Evolutionary conservation across 345 rosid species (phyloP), one percentile per base, ranked within the genome.

Genomic region (Toxicodendron radicans): DNA sequence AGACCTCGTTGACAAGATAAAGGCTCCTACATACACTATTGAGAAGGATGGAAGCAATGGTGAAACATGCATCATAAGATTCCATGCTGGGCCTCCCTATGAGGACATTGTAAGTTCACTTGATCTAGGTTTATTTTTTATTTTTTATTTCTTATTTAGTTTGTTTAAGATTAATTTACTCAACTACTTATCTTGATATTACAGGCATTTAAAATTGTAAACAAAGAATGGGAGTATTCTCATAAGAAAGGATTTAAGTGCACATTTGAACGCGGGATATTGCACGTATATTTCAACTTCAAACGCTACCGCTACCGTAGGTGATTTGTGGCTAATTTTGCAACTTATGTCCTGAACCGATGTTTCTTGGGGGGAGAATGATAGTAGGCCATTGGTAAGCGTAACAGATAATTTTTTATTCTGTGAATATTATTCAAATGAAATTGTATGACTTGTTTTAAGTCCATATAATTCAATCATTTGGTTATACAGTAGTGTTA

Each of bases 151-250:
- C 20, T n/a, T 18, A 17, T 57, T 43, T 46, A 13, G 12, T 23
- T 56, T 32, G 23, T 63, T 8, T 46, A 53, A 14, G 14, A 46
- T 20, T 18, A 7, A 8, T 27, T 33, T 20, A 38, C 72, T 69
- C 23, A 52, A 43, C 14, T 12, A 49, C 68, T 56, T n/a, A 43
- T n/a, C n/a, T n/a, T 49, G 49, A 14, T 9, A 16, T 58, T 8
- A 58, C 90, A 94, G 97, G 99, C 97, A 24, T 93, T 95, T 76
- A 80, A 84, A 63, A 87, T 95, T 63, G 99, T 95, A 51, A 95
- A 95, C 81, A 92, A 92, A 75, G 99, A 95, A 78, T 95, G 97
- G 99, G 99, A 95, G 73, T 92, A 92, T 76, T 95, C 99, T 49
- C 98, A 91, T 66, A 95, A 95, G 91, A 95, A 95, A 82, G 99